These are phyloP conservation scores for Amorphotheca resinae DNA, from an alignment of 495 filamentous ascomycete species.

Conservation along the genomic window DNA sequence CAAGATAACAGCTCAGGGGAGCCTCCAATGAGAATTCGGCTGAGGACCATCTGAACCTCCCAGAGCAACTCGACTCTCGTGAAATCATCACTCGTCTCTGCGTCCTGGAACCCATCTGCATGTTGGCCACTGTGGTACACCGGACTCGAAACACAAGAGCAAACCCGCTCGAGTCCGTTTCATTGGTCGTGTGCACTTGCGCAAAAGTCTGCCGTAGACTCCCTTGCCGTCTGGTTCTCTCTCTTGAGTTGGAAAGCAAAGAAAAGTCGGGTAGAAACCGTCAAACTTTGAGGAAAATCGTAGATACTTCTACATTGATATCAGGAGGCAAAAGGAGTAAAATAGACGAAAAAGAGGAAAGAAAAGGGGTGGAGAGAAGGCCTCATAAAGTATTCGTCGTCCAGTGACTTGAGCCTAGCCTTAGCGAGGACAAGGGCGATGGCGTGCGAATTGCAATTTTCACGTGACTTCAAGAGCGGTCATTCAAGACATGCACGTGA, in stretches of 20 bases:
- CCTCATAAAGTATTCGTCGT: background rate
- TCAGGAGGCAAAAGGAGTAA: background rate
- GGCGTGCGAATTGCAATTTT: conserved; percentile 20
- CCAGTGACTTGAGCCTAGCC: background rate
- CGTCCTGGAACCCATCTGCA: background rate
- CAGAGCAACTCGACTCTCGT: background rate
- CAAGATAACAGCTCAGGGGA: no score
- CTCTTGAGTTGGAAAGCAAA: background rate
- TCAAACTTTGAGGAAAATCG: background rate
- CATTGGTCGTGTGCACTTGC: background rate
- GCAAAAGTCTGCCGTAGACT: background rate
- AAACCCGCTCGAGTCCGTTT: background rate
- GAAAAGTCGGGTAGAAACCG: background rate
- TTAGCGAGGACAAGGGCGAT: conserved; percentile 18
- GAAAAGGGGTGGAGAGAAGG: conserved; percentile 5
- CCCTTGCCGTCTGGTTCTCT: background rate
- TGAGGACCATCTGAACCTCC: no score
- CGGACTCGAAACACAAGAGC: no score
- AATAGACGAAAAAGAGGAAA: background rate
- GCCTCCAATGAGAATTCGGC: no score
- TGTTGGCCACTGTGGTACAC: background rate
- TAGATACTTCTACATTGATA: background rate
- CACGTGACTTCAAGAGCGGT: conserved; percentile 23
- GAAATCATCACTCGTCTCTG: background rate
- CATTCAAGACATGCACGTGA: no score